Evolutionary conservation across 2,329 filamentous ascomycete genomes (phyloP), one percentile per base, ranked within the genome.

Genomic region (Calonectria hawksworthii): DNA sequence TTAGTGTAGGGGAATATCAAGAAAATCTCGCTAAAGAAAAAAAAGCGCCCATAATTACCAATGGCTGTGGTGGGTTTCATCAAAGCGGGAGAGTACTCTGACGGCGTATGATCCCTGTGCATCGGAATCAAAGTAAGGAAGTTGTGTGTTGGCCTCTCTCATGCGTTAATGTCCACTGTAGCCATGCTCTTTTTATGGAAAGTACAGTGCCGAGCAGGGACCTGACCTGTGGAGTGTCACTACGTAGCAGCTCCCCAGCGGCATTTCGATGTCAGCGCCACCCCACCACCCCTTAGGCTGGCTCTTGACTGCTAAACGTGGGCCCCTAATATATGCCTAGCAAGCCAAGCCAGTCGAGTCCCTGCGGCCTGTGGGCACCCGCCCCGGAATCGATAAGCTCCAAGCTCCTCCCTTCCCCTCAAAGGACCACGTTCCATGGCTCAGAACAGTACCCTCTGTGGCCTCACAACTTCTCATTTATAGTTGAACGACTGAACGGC

Each of bases 351-450:
- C 56, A 61, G 56, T 41, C 21, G 23, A 63, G 56, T 26, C 56
- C 56, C 56, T 63, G 34, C 44, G 44, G 52, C 30, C 50, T 69
- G 56, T 69, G 50, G 66, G 11, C 56, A 63, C 38, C 34, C 34
- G 67, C 32, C 61, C 51, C 56, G 63, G 71, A 79, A 77, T 80
- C 77, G 77, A 81, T 81, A 81, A 80, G 79, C 76, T 73, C 54
- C 56, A 61, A 65, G 56, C 66, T 74, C 68, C 66, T 28, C 36
- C 50, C 41, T 28, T 63, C 67, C 68, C 61, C 72, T 70, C 61
- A 63, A 70, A 74, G 61, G 67, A 63, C 61, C 51, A 74, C 65
- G 66, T 61, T 70, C 72, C 66, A 65, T 36, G 36, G 69, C 64
- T 59, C 51, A 67, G 59, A 73, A 78, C 74, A 73, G 77, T 32